Evolutionary conservation across 2,329 filamentous ascomycete genomes (phyloP), one percentile per base, ranked within the genome.

Genomic region (Claviceps humidiphila): DNA sequence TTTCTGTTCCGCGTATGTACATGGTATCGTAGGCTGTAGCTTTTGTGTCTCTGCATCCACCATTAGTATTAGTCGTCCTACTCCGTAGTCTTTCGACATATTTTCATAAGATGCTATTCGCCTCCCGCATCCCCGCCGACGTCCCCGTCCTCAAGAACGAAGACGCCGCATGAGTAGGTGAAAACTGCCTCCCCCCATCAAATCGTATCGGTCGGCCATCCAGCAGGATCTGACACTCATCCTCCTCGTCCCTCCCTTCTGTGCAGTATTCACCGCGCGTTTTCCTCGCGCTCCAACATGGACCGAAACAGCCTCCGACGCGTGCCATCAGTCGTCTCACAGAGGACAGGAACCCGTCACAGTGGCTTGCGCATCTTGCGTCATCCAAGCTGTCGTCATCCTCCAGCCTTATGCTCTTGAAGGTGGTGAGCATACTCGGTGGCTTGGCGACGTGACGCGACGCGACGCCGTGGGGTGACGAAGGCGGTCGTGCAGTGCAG

Each of bases 81-180:
- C 24, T 24, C 24, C 1, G 26, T 26, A 34, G 30, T 22, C 11
- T 3, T 24, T 30, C 26, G 16, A 5, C 20, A 22, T 37, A n/a
- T 8, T n/a, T 4, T 54, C n/a, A 66, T 9, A 66, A 48, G 9
- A 67, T 59, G n/a, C 66, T 58, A 51, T 68, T 71, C 22, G 64
- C 63, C 53, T 61, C 62, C 43, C 58, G 65, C 58, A 72, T 72
- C n/a, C 60, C 58, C 43, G 61, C 59, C 14, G 71, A 59, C 5
- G 72, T 71, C 3, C 71, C 65, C 6, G 69, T 74, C 57, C 60
- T 65, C 49, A 75, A 58, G 56, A 71, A 72, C 4, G 69, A 68
- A 5, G 64, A 55, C 1, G 65, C 68, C 1, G 72, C 71, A 53
- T 74, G 66, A n/a, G 60, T 67, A 3, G 73, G 73, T 1, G 16